These are phyloP conservation scores for Cyberlindnera sargentensis DNA, from an alignment of 805 yeast genomes.

Conservation along the genomic window DNA sequence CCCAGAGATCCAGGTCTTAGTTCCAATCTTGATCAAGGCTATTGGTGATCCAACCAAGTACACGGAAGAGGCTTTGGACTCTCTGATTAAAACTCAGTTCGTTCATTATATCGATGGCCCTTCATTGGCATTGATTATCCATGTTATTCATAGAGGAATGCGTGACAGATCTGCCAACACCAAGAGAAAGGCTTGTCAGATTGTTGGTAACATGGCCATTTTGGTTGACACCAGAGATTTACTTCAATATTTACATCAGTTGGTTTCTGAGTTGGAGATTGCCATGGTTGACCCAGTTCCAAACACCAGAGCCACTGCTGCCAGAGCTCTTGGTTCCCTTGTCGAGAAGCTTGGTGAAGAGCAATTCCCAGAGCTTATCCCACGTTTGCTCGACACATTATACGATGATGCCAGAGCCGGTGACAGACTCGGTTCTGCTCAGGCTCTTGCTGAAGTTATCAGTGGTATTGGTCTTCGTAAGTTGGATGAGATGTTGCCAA, in stretches of 20 bases:
- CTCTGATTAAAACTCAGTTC: slow-evolving; percentile 82
- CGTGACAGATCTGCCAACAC: slow-evolving; percentile 89
- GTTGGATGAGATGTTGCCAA: slow-evolving; percentile 83
- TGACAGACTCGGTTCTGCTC: slow-evolving; percentile 95
- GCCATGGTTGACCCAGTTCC: slow-evolving; percentile 99
- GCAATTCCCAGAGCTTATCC: slow-evolving; percentile 85
- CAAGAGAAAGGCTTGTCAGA: slow-evolving; percentile 91
- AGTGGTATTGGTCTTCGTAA: slow-evolving; percentile 85
- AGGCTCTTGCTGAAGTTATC: slow-evolving; percentile 89
- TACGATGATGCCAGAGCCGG: slow-evolving; percentile 76
- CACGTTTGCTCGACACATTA: slow-evolving; percentile 67
- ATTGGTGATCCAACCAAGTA: slow-evolving; percentile 92
- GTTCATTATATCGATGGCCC: slow-evolving; percentile 99
- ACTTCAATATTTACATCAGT: slow-evolving; percentile 69
- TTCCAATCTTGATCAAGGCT: slow-evolving; percentile 81
- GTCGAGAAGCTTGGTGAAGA: slow-evolving; percentile 97
- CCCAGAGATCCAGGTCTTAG: slow-evolving; percentile 92
- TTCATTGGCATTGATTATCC: slow-evolving; percentile 88
- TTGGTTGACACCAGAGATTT: slow-evolving; percentile 85
- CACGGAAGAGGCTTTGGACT: slow-evolving; percentile 83
- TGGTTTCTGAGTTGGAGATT: slow-evolving; percentile 75
- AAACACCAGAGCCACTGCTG: slow-evolving; percentile 93
- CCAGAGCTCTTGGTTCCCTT: slow-evolving; percentile 92
- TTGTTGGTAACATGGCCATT: slow-evolving; percentile 98
- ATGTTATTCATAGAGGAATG: slow-evolving; percentile 94